phyloP scores from a whole-genome alignment of 306 rosid genomes.

The Trifolium subterraneum region DNA sequence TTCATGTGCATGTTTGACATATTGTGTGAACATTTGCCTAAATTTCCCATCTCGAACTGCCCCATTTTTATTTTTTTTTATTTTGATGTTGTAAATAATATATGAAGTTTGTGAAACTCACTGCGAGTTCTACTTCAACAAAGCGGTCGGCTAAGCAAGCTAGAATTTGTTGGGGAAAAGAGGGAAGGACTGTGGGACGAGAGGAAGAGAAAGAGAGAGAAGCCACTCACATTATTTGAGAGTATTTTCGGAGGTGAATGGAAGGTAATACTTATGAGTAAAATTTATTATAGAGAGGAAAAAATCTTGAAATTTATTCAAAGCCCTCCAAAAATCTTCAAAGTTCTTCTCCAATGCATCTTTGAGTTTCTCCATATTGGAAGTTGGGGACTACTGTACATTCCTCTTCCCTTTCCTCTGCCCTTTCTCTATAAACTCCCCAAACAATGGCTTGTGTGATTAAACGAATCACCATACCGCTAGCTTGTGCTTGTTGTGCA shows the following conservation, averaged over 20 bases:
- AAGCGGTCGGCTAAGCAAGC: neutral
- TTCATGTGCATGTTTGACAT: slow-evolving; percentile 21
- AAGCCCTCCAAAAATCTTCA: no score
- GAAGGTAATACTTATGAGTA: neutral
- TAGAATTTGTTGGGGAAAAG: neutral
- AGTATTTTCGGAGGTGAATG: neutral
- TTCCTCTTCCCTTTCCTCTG: neutral
- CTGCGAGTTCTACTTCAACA: neutral
- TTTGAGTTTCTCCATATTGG: neutral
- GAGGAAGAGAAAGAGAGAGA: neutral
- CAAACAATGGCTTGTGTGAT: neutral
- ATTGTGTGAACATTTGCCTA: neutral
- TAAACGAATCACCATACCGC: slow-evolving; percentile 25
- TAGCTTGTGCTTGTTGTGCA: slow-evolving; percentile 8
- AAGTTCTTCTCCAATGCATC: neutral
- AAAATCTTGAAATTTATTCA: no score
- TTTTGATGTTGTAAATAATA: neutral
- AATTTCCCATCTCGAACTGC: neutral
- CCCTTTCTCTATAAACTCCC: neutral
- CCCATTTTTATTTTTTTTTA: neutral
- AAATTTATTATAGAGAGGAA: neutral
- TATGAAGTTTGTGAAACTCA: slow-evolving; percentile 12
- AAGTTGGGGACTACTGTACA: neutral
- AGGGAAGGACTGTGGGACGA: neutral
- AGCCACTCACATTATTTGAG: neutral